phyloP scores from a whole-genome alignment of 495 filamentous ascomycete genomes.

The Massariosphaeria phaeospora region DNA sequence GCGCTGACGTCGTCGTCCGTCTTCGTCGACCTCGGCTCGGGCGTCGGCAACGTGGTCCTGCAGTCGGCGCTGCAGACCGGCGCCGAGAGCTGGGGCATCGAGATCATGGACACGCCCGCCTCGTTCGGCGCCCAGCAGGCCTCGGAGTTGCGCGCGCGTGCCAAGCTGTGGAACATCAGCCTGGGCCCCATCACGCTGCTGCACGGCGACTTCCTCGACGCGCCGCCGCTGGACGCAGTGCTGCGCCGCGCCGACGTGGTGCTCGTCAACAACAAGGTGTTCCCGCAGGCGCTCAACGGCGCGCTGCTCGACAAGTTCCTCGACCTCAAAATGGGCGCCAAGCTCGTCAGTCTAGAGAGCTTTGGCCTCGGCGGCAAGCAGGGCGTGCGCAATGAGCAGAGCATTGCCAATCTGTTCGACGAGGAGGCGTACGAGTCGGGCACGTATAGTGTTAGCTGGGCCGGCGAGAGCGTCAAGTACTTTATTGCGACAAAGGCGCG shows the following conservation, averaged over 20 bases:
- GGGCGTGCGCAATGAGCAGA: slow-evolving; percentile 61
- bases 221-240: slow-evolving; percentile 61
- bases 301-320: slow-evolving; percentile 84
- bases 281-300: slow-evolving; percentile 79
- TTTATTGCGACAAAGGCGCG: slow-evolving; percentile 75
- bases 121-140: slow-evolving; percentile 35
- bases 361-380: slow-evolving; percentile 72
- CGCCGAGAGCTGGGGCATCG: slow-evolving; percentile 92
- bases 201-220: slow-evolving; percentile 77
- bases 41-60: slow-evolving; percentile 90
- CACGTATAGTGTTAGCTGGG: slow-evolving; percentile 87
- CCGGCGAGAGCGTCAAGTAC: slow-evolving; percentile 72
- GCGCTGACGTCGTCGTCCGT: slow-evolving; percentile 70
- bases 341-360: slow-evolving; percentile 77
- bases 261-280: slow-evolving; percentile 95
- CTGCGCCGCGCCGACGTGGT: slow-evolving; percentile 84
- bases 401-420: slow-evolving; percentile 71
- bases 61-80: slow-evolving; percentile 92
- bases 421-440: slow-evolving; percentile 74
- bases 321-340: slow-evolving; percentile 86
- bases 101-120: slow-evolving; percentile 62
- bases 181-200: slow-evolving; percentile 75
- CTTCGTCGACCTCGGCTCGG: slow-evolving; percentile 91
- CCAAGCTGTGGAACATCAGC: slow-evolving; percentile 81
- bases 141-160: slow-evolving; percentile 72